These are phyloP conservation scores for Obba rivulosa DNA, from an alignment of 768 basidiomycete genomes.

Conservation along the genomic window DNA sequence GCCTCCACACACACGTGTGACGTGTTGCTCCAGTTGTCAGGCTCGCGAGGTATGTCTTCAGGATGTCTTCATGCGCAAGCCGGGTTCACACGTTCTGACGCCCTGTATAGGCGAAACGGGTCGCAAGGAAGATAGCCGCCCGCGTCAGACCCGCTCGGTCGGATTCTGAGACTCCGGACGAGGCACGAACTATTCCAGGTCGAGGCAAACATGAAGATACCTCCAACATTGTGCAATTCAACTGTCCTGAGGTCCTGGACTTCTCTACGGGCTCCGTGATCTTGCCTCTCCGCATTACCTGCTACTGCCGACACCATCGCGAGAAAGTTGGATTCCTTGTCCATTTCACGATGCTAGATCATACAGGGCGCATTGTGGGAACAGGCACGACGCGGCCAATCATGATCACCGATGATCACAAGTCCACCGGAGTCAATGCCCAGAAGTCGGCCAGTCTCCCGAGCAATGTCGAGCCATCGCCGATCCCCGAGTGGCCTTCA, in stretches of 20 bases:
- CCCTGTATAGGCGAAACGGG: constrained; percentile 69
- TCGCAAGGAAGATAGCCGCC: constrained; percentile 83
- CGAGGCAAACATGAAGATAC: constrained; percentile 59
- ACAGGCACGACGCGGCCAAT: constrained; percentile 82
- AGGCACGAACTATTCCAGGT: constrained; percentile 32
- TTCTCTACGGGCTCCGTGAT: constrained; percentile 83
- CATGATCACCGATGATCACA: constrained; percentile 99
- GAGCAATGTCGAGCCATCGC: constrained; percentile 4
- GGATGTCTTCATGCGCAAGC: constrained; percentile 2
- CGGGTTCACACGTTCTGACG: constrained; percentile 5
- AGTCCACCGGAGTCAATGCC: constrained; percentile 50
- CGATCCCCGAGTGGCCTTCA: constrained; percentile 8
- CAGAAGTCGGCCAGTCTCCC: constrained; percentile 12
- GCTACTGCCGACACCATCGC: constrained; percentile 97
- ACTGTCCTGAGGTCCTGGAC: constrained; percentile 85
- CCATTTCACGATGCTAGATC: constrained; percentile 80
- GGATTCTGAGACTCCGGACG: constrained; percentile 66
- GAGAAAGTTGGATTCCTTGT: constrained; percentile 95
- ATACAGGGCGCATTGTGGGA: constrained; percentile 74
- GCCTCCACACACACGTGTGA: constrained; percentile 67
- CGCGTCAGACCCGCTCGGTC: constrained; percentile 75
- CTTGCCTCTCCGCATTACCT: constrained; percentile 93
- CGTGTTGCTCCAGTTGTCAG: constrained; percentile 86
- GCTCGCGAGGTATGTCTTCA: constrained; percentile 65
- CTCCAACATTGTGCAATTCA: constrained; percentile 90